These are phyloP conservation scores for Phtheirospermum japonicum DNA, from an alignment of 257 asterid genomes.

Conservation along the genomic window DNA sequence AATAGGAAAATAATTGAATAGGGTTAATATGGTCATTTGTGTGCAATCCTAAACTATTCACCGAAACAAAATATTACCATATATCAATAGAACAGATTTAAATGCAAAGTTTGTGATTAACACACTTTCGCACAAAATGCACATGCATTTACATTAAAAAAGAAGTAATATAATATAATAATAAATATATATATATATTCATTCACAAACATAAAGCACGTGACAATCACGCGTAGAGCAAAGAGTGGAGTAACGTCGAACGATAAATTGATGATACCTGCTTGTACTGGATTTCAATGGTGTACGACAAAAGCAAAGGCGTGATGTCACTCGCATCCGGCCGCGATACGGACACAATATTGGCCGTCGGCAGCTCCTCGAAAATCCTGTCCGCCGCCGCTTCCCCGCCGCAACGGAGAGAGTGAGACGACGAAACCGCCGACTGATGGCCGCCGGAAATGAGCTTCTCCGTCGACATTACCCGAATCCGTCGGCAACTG, in stretches of 20 bases:
- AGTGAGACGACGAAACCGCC: conserved; percentile 51
- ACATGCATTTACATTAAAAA: too few species aligned
- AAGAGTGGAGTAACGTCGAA: not conserved
- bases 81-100: too few species aligned
- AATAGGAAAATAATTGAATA: too few species aligned
- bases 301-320: conserved; percentile 84
- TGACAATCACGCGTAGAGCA: conserved; percentile 19
- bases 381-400: conserved; percentile 45
- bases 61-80: too few species aligned
- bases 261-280: conserved; percentile 46
- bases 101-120: too few species aligned
- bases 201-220: conserved; percentile 18
- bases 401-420: conserved; percentile 45
- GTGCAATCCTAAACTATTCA: too few species aligned
- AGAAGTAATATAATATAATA: too few species aligned
- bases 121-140: too few species aligned
- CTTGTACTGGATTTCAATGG: conserved; percentile 76
- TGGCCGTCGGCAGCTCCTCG: conserved; percentile 80
- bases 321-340: conserved; percentile 80
- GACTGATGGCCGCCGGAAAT: conserved; percentile 39
- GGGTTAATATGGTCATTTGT: too few species aligned
- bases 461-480: conserved; percentile 76
- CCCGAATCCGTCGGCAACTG: not conserved
- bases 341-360: conserved; percentile 62
- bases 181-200: too few species aligned